Evolutionary conservation across 495 filamentous ascomycete genomes (phyloP).

Genomic region (Penicillium pulvis): DNA sequence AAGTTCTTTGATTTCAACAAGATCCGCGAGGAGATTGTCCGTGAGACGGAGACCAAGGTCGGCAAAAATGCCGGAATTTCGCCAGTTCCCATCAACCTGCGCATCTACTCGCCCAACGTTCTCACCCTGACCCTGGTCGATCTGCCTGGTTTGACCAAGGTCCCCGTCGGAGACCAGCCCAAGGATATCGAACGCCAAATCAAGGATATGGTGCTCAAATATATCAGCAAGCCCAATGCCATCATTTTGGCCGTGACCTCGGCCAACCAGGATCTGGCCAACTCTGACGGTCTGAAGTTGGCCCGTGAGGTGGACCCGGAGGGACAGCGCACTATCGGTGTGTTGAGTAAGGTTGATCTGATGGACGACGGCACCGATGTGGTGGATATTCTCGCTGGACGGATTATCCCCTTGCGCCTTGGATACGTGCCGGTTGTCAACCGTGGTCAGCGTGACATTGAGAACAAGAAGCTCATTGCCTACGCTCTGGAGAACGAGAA

Average conservation of each 20-base stretch:
- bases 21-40: conserved; percentile 96
- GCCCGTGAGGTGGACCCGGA: conserved; percentile 97
- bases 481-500: conserved; percentile 92
- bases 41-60: conserved; percentile 95
- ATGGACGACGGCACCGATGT: conserved; percentile 99
- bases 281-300: conserved; percentile 96
- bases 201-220: conserved; percentile 97
- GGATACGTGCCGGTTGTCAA: conserved; percentile 99
- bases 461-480: conserved; percentile 93
- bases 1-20: conserved; percentile 99
- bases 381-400: conserved; percentile 97
- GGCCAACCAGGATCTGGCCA: conserved; percentile 96
- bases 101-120: conserved; percentile 98
- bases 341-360: conserved; percentile 97
- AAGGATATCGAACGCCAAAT: conserved; percentile 98
- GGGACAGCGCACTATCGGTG: conserved; percentile 97
- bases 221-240: conserved; percentile 96
- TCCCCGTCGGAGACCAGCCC: conserved; percentile 97
- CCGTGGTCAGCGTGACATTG: conserved; percentile 97
- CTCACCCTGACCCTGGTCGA: conserved; percentile 97
- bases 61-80: conserved; percentile 96
- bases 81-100: conserved; percentile 91
- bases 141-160: conserved; percentile 95
- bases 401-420: conserved; percentile 92
- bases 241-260: conserved; percentile 97